Evolutionary conservation across 441 rosid genomes (phyloP).

Genomic region (Corymbia calophylla): DNA sequence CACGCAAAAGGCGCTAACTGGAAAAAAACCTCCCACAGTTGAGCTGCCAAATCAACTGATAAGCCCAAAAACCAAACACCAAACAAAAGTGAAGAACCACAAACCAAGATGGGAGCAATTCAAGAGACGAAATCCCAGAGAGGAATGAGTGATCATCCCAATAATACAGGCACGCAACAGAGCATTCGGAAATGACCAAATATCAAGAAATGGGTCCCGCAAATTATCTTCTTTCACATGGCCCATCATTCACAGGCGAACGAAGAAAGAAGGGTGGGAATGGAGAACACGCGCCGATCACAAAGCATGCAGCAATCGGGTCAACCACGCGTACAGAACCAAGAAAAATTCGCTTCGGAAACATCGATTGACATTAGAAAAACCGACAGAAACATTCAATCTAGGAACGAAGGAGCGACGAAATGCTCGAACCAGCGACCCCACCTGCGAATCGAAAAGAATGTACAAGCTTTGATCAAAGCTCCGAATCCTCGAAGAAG

Average conservation of each 20-base stretch:
- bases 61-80: not conserved
- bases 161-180: not conserved
- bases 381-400: not conserved
- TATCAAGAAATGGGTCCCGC: not conserved
- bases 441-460: not conserved
- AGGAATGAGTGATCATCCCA: not conserved
- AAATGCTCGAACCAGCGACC: not conserved
- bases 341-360: not conserved
- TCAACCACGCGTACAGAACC: not conserved
- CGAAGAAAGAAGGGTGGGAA: not conserved
- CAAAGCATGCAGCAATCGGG: not conserved
- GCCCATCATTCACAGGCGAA: not conserved
- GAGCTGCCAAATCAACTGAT: not conserved
- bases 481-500: not conserved
- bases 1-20: not conserved
- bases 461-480: not conserved
- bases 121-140: not conserved
- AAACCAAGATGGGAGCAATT: not conserved
- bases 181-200: not conserved
- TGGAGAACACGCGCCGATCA: not conserved
- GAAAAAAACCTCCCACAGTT: not conserved
- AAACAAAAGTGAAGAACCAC: not conserved
- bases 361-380: not conserved
- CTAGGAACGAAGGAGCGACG: not conserved
- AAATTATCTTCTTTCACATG: not conserved